These are phyloP conservation scores for Phytopythium helicoides DNA, from an alignment of 352 stramenopile species.

Conservation along the genomic window DNA sequence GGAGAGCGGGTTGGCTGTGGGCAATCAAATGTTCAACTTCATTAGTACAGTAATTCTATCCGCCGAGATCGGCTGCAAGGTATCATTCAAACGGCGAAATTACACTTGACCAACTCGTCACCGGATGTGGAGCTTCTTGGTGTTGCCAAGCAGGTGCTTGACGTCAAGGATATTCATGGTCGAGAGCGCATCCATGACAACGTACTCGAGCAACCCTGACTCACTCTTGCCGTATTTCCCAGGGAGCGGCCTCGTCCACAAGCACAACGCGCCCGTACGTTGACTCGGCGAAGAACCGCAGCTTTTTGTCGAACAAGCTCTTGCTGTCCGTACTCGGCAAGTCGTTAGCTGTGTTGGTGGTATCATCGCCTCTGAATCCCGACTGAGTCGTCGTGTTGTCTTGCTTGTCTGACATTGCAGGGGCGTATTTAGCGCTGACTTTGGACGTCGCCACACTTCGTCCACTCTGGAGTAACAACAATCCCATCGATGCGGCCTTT, in stretches of 20 bases:
- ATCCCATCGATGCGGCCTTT: conserved; percentile 30
- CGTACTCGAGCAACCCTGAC: conserved; percentile 30
- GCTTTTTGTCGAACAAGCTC: conserved; percentile 44
- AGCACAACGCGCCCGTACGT: conserved; percentile 35
- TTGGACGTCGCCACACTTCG: conserved; percentile 4
- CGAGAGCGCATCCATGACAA: conserved; percentile 40
- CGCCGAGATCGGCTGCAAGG: no score
- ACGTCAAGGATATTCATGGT: conserved; percentile 49
- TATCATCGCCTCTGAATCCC: not conserved
- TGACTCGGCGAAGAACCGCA: conserved; percentile 31
- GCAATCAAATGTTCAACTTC: no score
- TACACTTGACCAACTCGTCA: not conserved
- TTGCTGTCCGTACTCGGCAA: conserved; percentile 17
- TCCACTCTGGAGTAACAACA: conserved; percentile 17
- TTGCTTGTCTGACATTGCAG: not conserved
- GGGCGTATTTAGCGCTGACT: not conserved
- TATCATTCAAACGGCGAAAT: not conserved
- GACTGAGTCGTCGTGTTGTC: conserved; percentile 2
- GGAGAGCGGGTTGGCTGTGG: no score
- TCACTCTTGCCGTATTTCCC: conserved; percentile 27
- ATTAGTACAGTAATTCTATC: no score
- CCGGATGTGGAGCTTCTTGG: conserved; percentile 41
- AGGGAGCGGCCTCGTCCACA: conserved; percentile 27
- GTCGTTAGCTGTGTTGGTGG: conserved; percentile 2
- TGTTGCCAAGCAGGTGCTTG: conserved; percentile 44